Evolutionary conservation across 2,329 filamentous ascomycete genomes (phyloP).

Genomic region (Aureobasidium sp.): DNA sequence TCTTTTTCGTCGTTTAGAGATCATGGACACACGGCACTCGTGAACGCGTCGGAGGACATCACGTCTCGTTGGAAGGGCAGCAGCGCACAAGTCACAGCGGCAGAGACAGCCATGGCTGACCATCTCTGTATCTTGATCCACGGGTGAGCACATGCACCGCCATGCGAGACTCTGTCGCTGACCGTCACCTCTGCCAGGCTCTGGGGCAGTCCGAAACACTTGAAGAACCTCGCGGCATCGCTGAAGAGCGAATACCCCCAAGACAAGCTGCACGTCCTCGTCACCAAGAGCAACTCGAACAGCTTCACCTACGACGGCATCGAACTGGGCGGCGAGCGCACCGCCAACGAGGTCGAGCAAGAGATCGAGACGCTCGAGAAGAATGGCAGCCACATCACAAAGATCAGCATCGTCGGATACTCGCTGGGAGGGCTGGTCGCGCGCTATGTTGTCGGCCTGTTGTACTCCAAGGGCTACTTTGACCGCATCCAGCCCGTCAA

Average conservation of each 20-base stretch:
- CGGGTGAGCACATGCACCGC: no score
- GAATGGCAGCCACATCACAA: conserved; percentile 64
- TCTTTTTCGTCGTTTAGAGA: background rate
- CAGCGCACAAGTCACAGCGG: background rate
- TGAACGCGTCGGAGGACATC: background rate
- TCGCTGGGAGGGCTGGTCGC: conserved; percentile 82
- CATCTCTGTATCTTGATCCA: conserved; percentile 75
- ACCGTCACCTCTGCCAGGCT: no score
- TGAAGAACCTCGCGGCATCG: conserved; percentile 59
- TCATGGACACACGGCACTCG: conserved; percentile 5
- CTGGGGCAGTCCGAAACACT: conserved; percentile 73
- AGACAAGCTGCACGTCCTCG: conserved; percentile 61
- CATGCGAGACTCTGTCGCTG: no score
- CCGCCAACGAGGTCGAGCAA: conserved; percentile 57
- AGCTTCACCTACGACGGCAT: conserved; percentile 63
- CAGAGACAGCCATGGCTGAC: conserved; percentile 39
- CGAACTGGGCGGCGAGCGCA: conserved; percentile 61
- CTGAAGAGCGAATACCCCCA: conserved; percentile 55
- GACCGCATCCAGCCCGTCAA: conserved; percentile 78
- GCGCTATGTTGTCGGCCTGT: conserved; percentile 76
- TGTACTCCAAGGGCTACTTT: conserved; percentile 74
- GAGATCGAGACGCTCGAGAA: conserved; percentile 47
- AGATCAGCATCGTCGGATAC: conserved; percentile 83
- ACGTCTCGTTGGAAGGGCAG: conserved; percentile 1
- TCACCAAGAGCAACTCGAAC: conserved; percentile 66